phyloP scores from a whole-genome alignment of 345 rosid species.

The Populus euphratica region DNA sequence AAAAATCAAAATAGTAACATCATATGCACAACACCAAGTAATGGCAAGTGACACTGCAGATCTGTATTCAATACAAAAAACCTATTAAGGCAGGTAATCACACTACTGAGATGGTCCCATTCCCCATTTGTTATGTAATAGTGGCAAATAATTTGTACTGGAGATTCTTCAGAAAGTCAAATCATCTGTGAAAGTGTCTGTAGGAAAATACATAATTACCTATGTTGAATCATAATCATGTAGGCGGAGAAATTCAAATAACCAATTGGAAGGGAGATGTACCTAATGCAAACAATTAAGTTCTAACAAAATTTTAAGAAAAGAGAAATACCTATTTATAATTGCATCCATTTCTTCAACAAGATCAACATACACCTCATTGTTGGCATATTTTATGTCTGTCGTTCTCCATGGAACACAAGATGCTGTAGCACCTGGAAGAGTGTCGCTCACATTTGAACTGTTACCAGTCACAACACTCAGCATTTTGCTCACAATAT shows the following conservation, averaged over 20 bases:
- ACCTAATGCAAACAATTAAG: background rate
- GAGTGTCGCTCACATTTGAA: conserved; percentile 75
- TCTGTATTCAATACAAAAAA: background rate
- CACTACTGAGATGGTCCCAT: background rate
- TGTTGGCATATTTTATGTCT: conserved; percentile 76
- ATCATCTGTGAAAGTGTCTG: background rate
- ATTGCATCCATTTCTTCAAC: conserved; percentile 94
- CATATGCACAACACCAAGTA: background rate
- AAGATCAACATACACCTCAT: conserved; percentile 87
- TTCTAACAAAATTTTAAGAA: background rate
- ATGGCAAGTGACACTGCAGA: background rate
- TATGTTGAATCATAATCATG: background rate
- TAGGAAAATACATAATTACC: background rate
- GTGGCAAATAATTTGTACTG: background rate
- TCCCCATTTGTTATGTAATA: background rate
- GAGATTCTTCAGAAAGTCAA: background rate
- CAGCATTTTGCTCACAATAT: conserved; percentile 79
- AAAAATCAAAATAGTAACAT: background rate
- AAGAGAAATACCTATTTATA: conserved; percentile 55
- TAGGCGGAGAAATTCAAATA: background rate
- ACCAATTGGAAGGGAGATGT: background rate
- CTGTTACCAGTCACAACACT: conserved; percentile 93
- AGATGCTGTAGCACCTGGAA: conserved; percentile 80
- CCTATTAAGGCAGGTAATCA: background rate
- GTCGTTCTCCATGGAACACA: conserved; percentile 92